Evolutionary conservation across 225 moss, liverwort and hornwort species (phyloP).

Genomic region (Sphagnum contortum): DNA sequence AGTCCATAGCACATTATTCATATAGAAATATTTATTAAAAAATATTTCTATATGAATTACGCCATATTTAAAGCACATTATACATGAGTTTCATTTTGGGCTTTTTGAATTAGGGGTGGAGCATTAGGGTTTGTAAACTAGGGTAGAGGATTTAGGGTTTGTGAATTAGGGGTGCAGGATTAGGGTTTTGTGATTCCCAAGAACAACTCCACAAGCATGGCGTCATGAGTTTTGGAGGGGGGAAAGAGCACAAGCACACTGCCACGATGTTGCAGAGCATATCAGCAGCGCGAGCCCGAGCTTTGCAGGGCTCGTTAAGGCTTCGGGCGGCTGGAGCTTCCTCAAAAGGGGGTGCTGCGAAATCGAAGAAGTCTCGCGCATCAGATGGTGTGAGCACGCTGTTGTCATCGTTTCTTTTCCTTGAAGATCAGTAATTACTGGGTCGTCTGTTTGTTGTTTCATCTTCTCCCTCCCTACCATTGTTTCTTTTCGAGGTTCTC

Average conservation of each 20-base stretch:
- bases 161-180: too few relatives aligned
- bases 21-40: too few relatives aligned
- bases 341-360: slow-evolving; percentile 51
- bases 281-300: slow-evolving; percentile 45
- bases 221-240: not conserved
- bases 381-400: slow-evolving; percentile 15
- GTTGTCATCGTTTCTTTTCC: not conserved
- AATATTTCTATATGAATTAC: too few relatives aligned
- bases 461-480: not conserved
- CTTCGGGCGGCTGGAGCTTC: slow-evolving; percentile 61
- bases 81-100: too few relatives aligned
- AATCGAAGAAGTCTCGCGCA: slow-evolving; percentile 30
- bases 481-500: not conserved
- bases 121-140: too few relatives aligned
- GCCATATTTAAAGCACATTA: too few relatives aligned
- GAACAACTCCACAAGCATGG: too few relatives aligned
- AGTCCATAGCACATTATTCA: too few relatives aligned
- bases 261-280: slow-evolving; percentile 35
- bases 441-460: not conserved
- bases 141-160: too few relatives aligned
- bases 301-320: slow-evolving; percentile 42
- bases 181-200: too few relatives aligned
- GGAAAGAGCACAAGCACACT: too few relatives aligned
- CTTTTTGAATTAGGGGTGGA: too few relatives aligned
- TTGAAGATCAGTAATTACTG: not conserved